Percentiles rank a stretch among this genome's conserved stretches.
Evolutionary conservation across 352 stramenopile genomes (phyloP).

Genomic region (Phytopythium montanum): DNA sequence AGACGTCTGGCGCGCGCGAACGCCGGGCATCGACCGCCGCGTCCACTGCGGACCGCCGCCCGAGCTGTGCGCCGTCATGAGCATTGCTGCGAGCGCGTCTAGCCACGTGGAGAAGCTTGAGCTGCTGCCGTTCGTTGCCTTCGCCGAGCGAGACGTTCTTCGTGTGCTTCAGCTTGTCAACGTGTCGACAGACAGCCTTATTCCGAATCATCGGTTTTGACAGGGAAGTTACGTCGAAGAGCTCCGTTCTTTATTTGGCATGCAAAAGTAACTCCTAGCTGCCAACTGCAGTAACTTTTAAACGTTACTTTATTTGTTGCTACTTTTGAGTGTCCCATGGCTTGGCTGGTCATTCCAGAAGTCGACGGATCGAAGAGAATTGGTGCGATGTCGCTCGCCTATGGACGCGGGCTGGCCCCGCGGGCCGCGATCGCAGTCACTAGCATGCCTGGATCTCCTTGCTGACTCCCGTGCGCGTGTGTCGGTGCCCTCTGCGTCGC

Average conservation of each 20-base stretch:
- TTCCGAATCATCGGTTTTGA: not conserved
- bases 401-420: too few relatives aligned
- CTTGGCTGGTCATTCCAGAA: too few relatives aligned
- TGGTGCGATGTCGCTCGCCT: too few relatives aligned
- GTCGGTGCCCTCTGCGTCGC: not conserved
- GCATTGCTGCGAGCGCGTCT: not conserved
- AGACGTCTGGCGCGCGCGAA: not conserved
- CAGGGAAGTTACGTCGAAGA: not conserved
- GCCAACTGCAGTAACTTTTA: too few relatives aligned
- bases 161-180: not conserved
- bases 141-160: not conserved
- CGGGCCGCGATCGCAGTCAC: not conserved
- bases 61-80: slow-evolving; percentile 3
- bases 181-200: not conserved
- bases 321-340: too few relatives aligned
- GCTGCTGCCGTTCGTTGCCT: too few relatives aligned
- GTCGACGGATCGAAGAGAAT: too few relatives aligned
- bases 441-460: not conserved
- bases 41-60: slow-evolving; percentile 5
- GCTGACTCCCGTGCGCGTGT: not conserved
- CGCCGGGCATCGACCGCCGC: not conserved
- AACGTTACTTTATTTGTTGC: too few relatives aligned
- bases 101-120: not conserved
- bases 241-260: not conserved
- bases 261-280: not conserved